Conservation (phyloP, 1,284 basidiomycete species). For the Pyrrhoderma noxium region DNA sequence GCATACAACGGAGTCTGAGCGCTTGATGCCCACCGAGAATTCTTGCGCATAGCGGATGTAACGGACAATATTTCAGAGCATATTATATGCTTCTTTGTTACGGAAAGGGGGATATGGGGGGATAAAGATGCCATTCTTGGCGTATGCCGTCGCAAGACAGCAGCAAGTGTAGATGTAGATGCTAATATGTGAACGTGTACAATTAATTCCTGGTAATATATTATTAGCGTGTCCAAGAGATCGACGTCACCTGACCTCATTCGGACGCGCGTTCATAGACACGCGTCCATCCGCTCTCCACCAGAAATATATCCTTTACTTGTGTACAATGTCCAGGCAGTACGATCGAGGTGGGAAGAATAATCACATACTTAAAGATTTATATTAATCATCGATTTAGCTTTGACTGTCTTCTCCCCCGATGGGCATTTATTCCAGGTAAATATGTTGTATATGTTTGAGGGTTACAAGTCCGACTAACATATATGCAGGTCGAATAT, state of each 20-base stretch:
- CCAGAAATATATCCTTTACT: too few species aligned
- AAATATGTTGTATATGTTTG: constrained; percentile 17
- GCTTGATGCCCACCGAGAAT: constrained; percentile 84
- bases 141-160: too few species aligned
- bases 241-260: too few species aligned
- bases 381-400: constrained; percentile 31
- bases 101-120: constrained; percentile 20
- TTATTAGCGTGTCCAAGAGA: too few species aligned
- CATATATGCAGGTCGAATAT: constrained; percentile 83
- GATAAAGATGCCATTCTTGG: too few species aligned
- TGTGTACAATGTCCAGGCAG: background rate
- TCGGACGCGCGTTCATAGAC: too few species aligned
- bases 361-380: too few species aligned
- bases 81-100: constrained; percentile 70
- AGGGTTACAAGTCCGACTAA: background rate
- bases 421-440: constrained; percentile 94
- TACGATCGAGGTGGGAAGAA: too few species aligned
- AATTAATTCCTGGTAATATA: too few species aligned
- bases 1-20: constrained; percentile 43
- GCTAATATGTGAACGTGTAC: too few species aligned
- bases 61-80: constrained; percentile 87
- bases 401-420: constrained; percentile 90
- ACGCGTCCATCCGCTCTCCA: too few species aligned
- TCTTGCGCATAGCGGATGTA: constrained; percentile 95
- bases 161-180: too few species aligned